Percentiles rank a stretch among this genome's conserved stretches.
Conservation (phyloP, 2,329 filamentous ascomycete genomes). For the Pyricularia sp. region DNA sequence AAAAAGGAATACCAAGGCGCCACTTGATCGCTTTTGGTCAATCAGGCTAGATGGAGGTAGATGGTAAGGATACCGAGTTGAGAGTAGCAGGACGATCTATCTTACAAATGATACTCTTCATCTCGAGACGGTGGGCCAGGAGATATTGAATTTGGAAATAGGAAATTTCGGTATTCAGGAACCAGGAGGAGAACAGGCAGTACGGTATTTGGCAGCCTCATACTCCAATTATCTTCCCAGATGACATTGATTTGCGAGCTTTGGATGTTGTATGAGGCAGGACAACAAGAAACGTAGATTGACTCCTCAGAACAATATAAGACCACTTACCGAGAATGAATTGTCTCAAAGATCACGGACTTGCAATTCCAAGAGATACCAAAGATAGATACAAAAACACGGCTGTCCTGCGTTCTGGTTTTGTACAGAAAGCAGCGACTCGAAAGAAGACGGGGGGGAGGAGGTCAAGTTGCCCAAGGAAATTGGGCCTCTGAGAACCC, state of each 20-base stretch:
- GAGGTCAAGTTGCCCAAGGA: too few relatives aligned
- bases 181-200: neutral
- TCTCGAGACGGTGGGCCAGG: neutral
- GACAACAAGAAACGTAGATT: neutral
- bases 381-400: neutral
- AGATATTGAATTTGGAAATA: neutral
- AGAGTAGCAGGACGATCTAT: neutral
- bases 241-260: neutral
- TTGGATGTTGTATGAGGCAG: neutral
- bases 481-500: neutral
- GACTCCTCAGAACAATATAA: neutral
- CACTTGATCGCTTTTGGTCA: neutral
- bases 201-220: neutral
- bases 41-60: neutral
- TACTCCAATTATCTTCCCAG: neutral
- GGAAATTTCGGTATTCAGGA: neutral
- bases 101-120: neutral
- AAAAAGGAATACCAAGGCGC: too few relatives aligned
- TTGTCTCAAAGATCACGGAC: neutral
- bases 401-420: neutral
- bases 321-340: neutral
- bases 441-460: neutral
- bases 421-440: neutral
- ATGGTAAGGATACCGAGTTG: neutral
- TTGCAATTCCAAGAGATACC: neutral